phyloP scores from a whole-genome alignment of 306 rosid genomes.

The Rubus idaeus region DNA sequence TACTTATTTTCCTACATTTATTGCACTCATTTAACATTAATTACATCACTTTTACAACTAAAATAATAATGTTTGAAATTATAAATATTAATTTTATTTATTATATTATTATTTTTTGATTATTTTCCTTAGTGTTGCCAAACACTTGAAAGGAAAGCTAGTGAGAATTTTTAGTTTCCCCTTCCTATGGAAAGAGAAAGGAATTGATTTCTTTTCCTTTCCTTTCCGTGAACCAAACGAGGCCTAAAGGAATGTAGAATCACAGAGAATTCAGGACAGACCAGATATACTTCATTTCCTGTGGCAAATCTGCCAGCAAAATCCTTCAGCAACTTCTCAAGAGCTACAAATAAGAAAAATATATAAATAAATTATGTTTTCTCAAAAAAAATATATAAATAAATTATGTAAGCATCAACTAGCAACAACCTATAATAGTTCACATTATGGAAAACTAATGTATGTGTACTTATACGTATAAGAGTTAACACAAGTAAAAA shows the following conservation, averaged over 20 bases:
- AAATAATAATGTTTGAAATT: no score
- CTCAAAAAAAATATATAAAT: constrained; percentile 5
- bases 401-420: neutral
- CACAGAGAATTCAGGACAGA: constrained; percentile 15
- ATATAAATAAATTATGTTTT: neutral
- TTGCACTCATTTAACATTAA: no score
- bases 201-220: no score
- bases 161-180: no score
- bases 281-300: constrained; percentile 44
- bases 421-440: neutral
- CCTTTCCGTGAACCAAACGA: no score
- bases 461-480: neutral
- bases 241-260: neutral
- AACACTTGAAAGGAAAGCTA: no score
- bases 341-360: constrained; percentile 35
- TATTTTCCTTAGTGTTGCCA: no score
- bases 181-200: no score
- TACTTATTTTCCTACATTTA: no score
- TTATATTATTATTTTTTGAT: no score
- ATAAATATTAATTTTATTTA: no score
- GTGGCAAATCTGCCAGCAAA: constrained; percentile 37
- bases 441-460: neutral
- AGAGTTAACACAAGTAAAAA: neutral
- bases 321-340: constrained; percentile 44
- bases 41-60: no score